A percentile compares a stretch with the other conserved stretches of the same genome.
Conservation (phyloP, 352 stramenopile genomes). For the Globisporangium solare region DNA sequence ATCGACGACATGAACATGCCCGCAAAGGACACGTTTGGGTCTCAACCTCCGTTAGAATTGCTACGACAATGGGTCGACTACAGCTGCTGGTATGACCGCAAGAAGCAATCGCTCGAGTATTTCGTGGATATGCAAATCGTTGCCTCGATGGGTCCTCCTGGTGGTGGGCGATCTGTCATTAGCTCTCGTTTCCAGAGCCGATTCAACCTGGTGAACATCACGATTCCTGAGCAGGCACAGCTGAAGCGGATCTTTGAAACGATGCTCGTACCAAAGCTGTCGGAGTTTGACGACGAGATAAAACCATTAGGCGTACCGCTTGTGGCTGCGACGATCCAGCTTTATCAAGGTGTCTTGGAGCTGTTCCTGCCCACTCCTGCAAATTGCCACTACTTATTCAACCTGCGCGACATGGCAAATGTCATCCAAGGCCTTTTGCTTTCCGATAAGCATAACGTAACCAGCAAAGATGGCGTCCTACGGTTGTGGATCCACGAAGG, state of each 20-base stretch:
- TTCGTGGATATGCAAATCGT: conserved; percentile 91
- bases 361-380: conserved; percentile 84
- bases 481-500: conserved; percentile 90
- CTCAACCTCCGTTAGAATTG: conserved; percentile 88
- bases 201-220: conserved; percentile 91
- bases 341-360: conserved; percentile 84
- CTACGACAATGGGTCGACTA: conserved; percentile 92
- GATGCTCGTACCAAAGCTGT: conserved; percentile 82
- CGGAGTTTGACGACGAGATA: conserved; percentile 87
- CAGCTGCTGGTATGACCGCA: conserved; percentile 90
- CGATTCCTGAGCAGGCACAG: conserved; percentile 78
- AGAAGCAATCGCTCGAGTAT: conserved; percentile 88
- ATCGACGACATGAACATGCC: conserved; percentile 94
- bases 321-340: conserved; percentile 77
- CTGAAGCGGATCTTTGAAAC: conserved; percentile 87
- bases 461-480: conserved; percentile 64
- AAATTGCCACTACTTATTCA: conserved; percentile 90
- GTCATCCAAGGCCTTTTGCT: conserved; percentile 83
- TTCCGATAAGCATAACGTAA: conserved; percentile 67
- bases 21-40: conserved; percentile 87
- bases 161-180: conserved; percentile 85
- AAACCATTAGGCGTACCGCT: conserved; percentile 70
- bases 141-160: conserved; percentile 82
- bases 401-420: conserved; percentile 86
- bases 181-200: conserved; percentile 88